Conservation (phyloP, 2,329 filamentous ascomycete species). For the Trichoderma harzianum region DNA sequence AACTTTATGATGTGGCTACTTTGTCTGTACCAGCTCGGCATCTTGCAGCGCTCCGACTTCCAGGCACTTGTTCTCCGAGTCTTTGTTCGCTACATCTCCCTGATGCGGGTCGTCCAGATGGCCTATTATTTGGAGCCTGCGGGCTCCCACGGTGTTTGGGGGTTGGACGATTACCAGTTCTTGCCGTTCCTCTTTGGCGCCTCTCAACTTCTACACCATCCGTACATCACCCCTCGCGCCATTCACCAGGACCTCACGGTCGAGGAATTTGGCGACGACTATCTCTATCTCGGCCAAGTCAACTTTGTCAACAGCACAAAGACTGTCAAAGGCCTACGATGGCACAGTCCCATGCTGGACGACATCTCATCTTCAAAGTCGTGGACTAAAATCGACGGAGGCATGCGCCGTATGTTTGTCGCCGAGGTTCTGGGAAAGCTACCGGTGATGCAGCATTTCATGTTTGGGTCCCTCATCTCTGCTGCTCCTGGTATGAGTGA, state of each 20-base stretch:
- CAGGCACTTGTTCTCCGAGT: constrained; percentile 70
- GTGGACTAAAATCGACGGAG: constrained; percentile 89
- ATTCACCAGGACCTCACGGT: constrained; percentile 88
- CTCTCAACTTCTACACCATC: constrained; percentile 82
- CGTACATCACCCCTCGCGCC: constrained; percentile 69
- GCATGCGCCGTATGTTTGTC: constrained; percentile 96
- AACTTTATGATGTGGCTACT: constrained; percentile 97
- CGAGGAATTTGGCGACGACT: constrained; percentile 81
- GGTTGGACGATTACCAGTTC: constrained; percentile 96
- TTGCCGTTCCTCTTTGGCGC: constrained; percentile 93
- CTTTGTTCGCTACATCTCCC: constrained; percentile 74
- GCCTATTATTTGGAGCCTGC: constrained; percentile 97
- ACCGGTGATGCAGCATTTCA: constrained; percentile 97
- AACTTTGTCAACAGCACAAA: constrained; percentile 94
- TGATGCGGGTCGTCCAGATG: constrained; percentile 86
- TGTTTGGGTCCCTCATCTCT: constrained; percentile 84
- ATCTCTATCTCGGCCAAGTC: constrained; percentile 88
- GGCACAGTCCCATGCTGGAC: constrained; percentile 98
- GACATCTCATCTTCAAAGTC: constrained; percentile 88
- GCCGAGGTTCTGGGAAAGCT: constrained; percentile 89
- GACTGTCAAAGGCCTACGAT: constrained; percentile 87
- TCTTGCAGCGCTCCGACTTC: constrained; percentile 66
- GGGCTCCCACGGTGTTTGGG: constrained; percentile 97
- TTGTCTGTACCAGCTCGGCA: constrained; percentile 77
- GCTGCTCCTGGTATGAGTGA: constrained; percentile 78